Conservation (phyloP, 208 protist genomes). For the Leishmania tropica region DNA sequence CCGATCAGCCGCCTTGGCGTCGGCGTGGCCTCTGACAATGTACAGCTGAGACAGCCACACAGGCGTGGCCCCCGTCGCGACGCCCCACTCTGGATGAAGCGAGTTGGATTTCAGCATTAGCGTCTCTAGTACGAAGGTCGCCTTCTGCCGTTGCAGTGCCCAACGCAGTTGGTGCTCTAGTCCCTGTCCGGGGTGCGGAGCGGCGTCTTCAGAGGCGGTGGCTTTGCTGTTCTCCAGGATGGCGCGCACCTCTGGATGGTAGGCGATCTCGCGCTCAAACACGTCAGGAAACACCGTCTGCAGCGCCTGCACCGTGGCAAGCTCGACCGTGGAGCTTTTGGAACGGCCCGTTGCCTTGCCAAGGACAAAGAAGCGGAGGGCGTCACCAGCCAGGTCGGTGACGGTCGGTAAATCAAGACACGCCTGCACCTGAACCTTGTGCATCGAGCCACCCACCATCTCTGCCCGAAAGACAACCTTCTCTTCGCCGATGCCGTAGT, state of each 20-base stretch:
- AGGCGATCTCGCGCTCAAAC: slow-evolving; percentile 65
- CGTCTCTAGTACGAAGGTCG: slow-evolving; percentile 38
- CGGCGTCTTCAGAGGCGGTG: slow-evolving; percentile 25
- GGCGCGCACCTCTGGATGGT: slow-evolving; percentile 53
- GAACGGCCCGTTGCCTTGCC: slow-evolving; percentile 31
- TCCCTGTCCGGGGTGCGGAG: slow-evolving; percentile 42
- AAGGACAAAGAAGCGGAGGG: slow-evolving; percentile 21
- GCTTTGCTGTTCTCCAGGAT: slow-evolving; percentile 43
- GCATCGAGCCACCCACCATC: slow-evolving; percentile 2
- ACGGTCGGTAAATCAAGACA: slow-evolving; percentile 1
- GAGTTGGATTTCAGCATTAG: slow-evolving; percentile 34
- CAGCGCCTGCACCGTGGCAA: slow-evolving; percentile 50
- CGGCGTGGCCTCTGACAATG: neutral
- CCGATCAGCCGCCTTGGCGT: neutral
- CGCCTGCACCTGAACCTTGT: slow-evolving; percentile 12
- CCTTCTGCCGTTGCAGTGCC: slow-evolving; percentile 36
- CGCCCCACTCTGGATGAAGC: slow-evolving; percentile 41
- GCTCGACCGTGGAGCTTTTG: slow-evolving; percentile 38
- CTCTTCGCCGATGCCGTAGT: slow-evolving; percentile 55
- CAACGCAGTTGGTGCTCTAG: slow-evolving; percentile 50
- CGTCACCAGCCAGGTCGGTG: too few species aligned
- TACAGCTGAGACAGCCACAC: slow-evolving; percentile 33
- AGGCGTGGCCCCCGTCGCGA: slow-evolving; percentile 11
- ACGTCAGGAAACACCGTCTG: slow-evolving; percentile 60
- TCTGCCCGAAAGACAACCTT: slow-evolving; percentile 32